phyloP scores from a whole-genome alignment of 768 basidiomycete genomes.

The Amanita fuliginea region DNA sequence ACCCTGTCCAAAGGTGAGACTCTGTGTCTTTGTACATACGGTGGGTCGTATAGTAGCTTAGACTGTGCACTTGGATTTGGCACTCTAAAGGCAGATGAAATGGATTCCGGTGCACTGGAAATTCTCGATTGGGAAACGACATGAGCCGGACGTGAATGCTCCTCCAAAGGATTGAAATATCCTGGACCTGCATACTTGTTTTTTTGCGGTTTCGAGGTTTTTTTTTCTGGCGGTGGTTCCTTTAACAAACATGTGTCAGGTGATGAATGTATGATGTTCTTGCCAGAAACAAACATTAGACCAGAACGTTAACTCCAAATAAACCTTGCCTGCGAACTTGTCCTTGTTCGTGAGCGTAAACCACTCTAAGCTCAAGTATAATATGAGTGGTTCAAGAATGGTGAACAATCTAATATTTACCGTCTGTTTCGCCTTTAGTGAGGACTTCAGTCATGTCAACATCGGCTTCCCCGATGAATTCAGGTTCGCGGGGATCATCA shows the following conservation, averaged over 20 bases:
- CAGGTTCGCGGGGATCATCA: conserved; percentile 91
- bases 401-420: conserved; percentile 25
- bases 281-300: conserved; percentile 58
- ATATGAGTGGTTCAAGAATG: neutral
- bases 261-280: conserved; percentile 1
- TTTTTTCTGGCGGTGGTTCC: conserved; percentile 77
- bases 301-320: conserved; percentile 95
- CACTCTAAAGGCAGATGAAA: conserved; percentile 50
- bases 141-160: conserved; percentile 13
- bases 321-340: conserved; percentile 92
- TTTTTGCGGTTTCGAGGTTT: conserved; percentile 36
- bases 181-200: conserved; percentile 70
- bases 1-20: conserved; percentile 38
- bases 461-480: conserved; percentile 84
- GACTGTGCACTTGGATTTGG: conserved; percentile 51
- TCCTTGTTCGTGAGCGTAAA: conserved; percentile 84
- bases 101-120: conserved; percentile 20
- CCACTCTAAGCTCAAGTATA: conserved; percentile 58
- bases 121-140: neutral
- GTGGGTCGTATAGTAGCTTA: conserved; percentile 57
- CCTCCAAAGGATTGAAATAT: conserved; percentile 50
- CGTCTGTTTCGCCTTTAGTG: conserved; percentile 94
- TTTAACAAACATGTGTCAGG: conserved; percentile 16
- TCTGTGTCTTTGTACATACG: conserved; percentile 49
- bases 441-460: conserved; percentile 86